Base-by-base conservation (phyloP, 345 rosid genomes). In the Aegle marmelos region DNA sequence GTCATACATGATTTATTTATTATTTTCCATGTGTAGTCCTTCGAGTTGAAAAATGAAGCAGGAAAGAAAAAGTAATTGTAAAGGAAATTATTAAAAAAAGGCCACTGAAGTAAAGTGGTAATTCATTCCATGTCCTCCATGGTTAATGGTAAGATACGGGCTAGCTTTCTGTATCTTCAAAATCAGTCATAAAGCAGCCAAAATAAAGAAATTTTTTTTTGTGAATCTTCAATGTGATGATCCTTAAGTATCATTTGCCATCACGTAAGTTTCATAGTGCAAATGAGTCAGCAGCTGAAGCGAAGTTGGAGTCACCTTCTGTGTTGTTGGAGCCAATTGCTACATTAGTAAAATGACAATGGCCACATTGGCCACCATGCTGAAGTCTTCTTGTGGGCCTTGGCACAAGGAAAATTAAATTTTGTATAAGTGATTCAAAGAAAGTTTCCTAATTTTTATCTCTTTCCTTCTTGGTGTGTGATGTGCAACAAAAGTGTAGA, bases 1-100 rank as follows among this genome's bases (percentile, higher is more conserved):
- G 97, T 90, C 67, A 16, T 65, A 61, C 59, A 30, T 36, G 33
- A 50, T 77, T 58, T 25, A 7, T 25, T 30, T 39, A 25, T 27
- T 9, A 63, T 60, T 41, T 73, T 27, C 17, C 66, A 59, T 30
- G 30, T 39, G n/a, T 37, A 50, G n/a, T 70, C 39, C 54, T 48
- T 41, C 27, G 16, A 13, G 45, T 31, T 33, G 28, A 64, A 62
- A 58, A 57, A 10, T 27, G 16, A 77, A 77, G 28, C 16, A 14
- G 9, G 27, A 13, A 65, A 22, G 3, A 53, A 50, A 13, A 17
- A 17, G 6, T 19, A 72, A 36, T 33, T 31, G 5, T 65, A 16
- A 3, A 65, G 70, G 67, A 62, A 62, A 62, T 7, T 30, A 45
- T 45, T 5, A 60, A 60, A 36, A 36, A 62, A 36, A 21, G 48